Conservation (phyloP, 2,329 filamentous ascomycete species). For the Fusarium brevicatenulatum region DNA sequence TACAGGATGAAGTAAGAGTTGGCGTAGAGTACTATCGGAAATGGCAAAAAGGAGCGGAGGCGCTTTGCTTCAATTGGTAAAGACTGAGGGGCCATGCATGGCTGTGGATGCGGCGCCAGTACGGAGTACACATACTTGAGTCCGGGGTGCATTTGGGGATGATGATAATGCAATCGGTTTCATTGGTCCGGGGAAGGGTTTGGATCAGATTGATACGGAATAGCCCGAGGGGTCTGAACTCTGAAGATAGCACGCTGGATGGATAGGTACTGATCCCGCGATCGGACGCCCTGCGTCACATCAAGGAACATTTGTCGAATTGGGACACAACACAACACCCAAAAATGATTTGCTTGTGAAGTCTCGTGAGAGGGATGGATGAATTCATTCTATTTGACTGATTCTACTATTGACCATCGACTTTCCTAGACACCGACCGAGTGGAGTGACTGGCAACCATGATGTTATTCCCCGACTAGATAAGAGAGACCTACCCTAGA, state of each 20-base stretch:
- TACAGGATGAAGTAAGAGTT: neutral
- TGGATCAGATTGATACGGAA: neutral
- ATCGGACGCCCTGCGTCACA: too few species aligned
- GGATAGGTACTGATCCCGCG: neutral
- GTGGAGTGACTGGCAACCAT: neutral
- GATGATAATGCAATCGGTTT: neutral
- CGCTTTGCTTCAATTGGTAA: neutral
- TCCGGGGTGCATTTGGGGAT: neutral
- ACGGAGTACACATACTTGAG: neutral
- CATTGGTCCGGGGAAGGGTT: neutral
- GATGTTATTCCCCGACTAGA: neutral
- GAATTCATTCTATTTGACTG: neutral
- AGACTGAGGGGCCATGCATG: neutral
- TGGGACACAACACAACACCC: too few species aligned
- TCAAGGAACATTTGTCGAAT: too few species aligned
- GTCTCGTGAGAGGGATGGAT: too few species aligned
- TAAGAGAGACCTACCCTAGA: neutral
- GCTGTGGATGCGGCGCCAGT: neutral
- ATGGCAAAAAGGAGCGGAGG: neutral
- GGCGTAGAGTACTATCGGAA: neutral
- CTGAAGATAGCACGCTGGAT: neutral
- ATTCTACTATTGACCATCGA: neutral
- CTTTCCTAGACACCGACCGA: neutral
- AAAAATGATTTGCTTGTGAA: too few species aligned
- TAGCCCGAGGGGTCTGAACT: neutral